Conservation (phyloP, 176 grass and related monocot genomes). For the Phoenix dactylifera region DNA sequence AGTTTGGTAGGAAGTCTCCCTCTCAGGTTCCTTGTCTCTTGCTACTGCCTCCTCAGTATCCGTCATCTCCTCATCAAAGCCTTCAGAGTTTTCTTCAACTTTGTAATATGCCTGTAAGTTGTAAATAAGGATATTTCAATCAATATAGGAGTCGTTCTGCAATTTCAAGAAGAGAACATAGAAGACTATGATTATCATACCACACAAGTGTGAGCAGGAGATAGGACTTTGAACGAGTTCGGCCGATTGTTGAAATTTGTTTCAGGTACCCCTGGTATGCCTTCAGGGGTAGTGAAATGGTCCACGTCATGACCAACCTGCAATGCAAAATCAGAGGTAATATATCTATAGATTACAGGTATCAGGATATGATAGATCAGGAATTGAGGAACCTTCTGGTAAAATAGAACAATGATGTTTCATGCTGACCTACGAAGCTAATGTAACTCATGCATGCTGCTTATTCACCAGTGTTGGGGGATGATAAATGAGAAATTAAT, state of each 20-base stretch:
- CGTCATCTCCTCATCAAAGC: neutral
- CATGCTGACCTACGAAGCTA: too few species aligned
- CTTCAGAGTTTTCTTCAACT: slow-evolving; percentile 6
- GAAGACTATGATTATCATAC: slow-evolving; percentile 23
- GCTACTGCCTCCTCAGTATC: neutral
- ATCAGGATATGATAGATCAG: too few species aligned
- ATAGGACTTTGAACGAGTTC: slow-evolving; percentile 92
- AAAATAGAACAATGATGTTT: too few species aligned
- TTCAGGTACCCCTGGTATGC: slow-evolving; percentile 73
- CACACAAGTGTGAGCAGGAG: slow-evolving; percentile 82
- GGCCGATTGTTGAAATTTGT: slow-evolving; percentile 97
- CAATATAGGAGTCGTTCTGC: neutral
- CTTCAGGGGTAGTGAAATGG: slow-evolving; percentile 90
- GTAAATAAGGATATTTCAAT: neutral
- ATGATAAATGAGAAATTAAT: too few species aligned
- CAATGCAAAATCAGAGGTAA: neutral
- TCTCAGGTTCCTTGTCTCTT: neutral
- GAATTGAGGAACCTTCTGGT: too few species aligned
- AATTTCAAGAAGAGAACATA: neutral
- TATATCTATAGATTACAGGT: neutral
- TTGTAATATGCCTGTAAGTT: slow-evolving; percentile 10
- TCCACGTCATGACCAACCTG: slow-evolving; percentile 71
- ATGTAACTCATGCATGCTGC: too few species aligned
- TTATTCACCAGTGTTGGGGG: too few species aligned
- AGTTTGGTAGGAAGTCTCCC: neutral